Conservation (phyloP, 1,139 yeast genomes). For the Kurtzmaniella quercitrusa region DNA sequence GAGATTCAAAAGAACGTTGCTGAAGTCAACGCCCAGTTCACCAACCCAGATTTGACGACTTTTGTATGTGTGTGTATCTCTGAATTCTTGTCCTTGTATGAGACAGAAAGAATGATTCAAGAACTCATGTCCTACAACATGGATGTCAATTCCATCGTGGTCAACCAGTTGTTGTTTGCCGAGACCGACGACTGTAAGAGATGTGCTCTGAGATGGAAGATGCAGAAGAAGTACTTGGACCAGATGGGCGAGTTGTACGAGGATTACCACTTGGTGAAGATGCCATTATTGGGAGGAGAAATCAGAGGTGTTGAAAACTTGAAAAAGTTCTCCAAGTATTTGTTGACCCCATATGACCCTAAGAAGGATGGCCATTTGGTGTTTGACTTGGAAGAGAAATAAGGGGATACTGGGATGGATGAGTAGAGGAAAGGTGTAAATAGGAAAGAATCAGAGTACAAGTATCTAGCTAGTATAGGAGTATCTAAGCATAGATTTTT, state of each 20-base stretch:
- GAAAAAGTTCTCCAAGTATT: constrained; percentile 67
- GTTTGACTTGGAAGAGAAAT: constrained; percentile 60
- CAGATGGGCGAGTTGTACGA: constrained; percentile 93
- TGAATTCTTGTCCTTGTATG: constrained; percentile 90
- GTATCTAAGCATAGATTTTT: no score
- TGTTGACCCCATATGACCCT: constrained; percentile 70
- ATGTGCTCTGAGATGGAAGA: constrained; percentile 89
- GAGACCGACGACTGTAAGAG: constrained; percentile 77
- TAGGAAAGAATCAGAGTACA: neutral
- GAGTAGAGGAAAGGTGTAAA: neutral
- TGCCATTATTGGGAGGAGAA: constrained; percentile 92
- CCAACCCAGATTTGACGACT: constrained; percentile 92
- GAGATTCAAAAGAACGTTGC: constrained; percentile 79
- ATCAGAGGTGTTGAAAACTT: constrained; percentile 87
- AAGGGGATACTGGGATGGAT: constrained; percentile 6
- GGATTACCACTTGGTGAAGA: constrained; percentile 91
- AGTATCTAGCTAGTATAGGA: no score
- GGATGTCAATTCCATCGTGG: constrained; percentile 94
- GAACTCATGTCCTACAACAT: constrained; percentile 90
- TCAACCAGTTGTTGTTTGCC: constrained; percentile 87
- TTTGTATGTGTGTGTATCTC: constrained; percentile 97
- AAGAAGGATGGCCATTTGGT: constrained; percentile 54
- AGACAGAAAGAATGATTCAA: constrained; percentile 95
- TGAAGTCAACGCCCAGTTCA: constrained; percentile 91
- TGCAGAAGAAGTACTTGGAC: constrained; percentile 91